Base-by-base conservation (phyloP, 208 protist species). In the Leptomonas pyrrhocoris region DNA sequence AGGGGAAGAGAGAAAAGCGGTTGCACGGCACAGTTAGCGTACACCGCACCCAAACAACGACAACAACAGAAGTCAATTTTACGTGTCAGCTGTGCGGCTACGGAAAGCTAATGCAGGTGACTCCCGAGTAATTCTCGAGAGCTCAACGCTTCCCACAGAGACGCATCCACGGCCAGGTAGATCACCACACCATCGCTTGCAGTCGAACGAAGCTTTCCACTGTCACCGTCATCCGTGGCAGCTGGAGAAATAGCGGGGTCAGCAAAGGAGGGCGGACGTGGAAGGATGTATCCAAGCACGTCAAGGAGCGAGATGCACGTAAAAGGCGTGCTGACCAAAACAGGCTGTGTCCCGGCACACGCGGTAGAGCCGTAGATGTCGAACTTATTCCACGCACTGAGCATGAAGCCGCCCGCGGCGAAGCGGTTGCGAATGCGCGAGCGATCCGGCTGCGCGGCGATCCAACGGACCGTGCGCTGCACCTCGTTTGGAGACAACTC, bases 351-450 rank as follows among this genome's bases (percentile, higher is more conserved):
- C 7, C 59, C 50, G 12, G 49, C 66, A 27, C 69, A 77, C 21
- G 50, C 38, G 13, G 68, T 45, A 21, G 66, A 54, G 49, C 48
- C 50, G 62, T 75, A 78, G 15, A 77, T 23, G 25, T 68, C 54
- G n/a, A 84, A 56, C 53, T 69, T 69, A 16, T 75, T 80, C 74
- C 61, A 75, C 55, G 72, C 65, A 23, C 65, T 77, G 43, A 73
- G 56, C 68, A 73, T 75, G 30, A 80, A 59, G n/a, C 78, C 74
- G 27, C 74, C 45, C 0, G 18, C 45, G 2, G 40, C 16, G 40
- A 77, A 78, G 40, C 30, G 53, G 43, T 11, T 48, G 53, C 50
- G 42, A 12, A 80, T 57, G n/a, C 68, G 45, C 48, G 61, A 55
- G 61, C 49, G 65, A 38, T 77, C 62, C 18, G 53, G 43, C 59